Base-by-base conservation (phyloP, 129 eudicot species). In the Chrysanthemum seticuspe region DNA sequence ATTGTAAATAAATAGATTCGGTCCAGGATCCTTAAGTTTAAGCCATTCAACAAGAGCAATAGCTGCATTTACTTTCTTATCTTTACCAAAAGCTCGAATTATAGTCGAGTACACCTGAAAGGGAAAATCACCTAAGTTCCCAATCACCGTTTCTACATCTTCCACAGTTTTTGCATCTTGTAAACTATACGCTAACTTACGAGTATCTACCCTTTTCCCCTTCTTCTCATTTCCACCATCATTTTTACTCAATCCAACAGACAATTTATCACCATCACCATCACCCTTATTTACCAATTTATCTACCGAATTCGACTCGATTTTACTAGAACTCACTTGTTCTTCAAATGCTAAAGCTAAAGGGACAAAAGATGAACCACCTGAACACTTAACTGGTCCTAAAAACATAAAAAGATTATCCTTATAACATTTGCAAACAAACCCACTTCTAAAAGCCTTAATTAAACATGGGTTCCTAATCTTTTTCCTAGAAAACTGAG, bases 21-120 rank as follows among this genome's bases (percentile, higher is more conserved):
- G 97, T 15, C 85, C 84, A 6, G 76, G 65, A 23, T 77, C 81
- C 83, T 83, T 95, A 47, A 68, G 59, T 81, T 78, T 85, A 10
- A 95, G 86, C 99, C 99, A 95, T 29, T 83, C 81, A 50, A 90
- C 83, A 72, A 95, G 83, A 71, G 96, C 91, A 75, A 95, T 56
- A 2, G 97, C 96, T 18, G 95, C 55, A 19, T 76, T 83, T 49
- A 85, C 72, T 64, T 36, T 83, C 78, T 87, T 88, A 2, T 91
- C 97, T 63, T 84, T 89, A 3, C 99, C 99, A 67, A 95, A 80
- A 52, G 80, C 89, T 62, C 90, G 80, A 61, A 95, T 88, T 11
- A 90, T 65, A 1, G 97, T 60, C 2, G 89, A 85, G 75, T 75
- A 88, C 7, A 91, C 96, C 71, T 91, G 97, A 63, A 83, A 91